A percentile compares a stretch with the other conserved stretches of the same genome.
phyloP scores from a whole-genome alignment of 495 filamentous ascomycete species.

The Antarctomyces pellizariae region DNA sequence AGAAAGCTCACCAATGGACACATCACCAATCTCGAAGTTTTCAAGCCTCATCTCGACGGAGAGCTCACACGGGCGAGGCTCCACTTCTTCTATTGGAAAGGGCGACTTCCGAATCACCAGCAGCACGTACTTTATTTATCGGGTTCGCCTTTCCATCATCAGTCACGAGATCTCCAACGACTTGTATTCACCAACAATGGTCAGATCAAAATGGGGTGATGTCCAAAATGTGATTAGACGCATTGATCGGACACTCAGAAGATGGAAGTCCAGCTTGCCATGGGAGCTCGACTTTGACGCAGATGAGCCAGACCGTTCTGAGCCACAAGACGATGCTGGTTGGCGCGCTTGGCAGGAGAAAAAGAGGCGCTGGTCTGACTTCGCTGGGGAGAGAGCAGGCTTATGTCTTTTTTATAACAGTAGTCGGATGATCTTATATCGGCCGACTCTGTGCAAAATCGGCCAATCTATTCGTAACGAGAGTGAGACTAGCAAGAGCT shows the following conservation, averaged over 20 bases:
- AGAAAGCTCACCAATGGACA: slow-evolving; percentile 1
- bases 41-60: background rate
- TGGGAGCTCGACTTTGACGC: slow-evolving; percentile 22
- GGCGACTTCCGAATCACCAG: slow-evolving; percentile 8
- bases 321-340: background rate
- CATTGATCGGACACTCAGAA: slow-evolving; percentile 25
- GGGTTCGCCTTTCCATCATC: slow-evolving; percentile 26
- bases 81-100: slow-evolving; percentile 2
- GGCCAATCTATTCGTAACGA: slow-evolving; percentile 22
- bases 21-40: background rate
- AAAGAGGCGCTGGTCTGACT: slow-evolving; percentile 3
- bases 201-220: slow-evolving; percentile 30
- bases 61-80: slow-evolving; percentile 1
- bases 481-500: slow-evolving; percentile 20
- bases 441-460: slow-evolving; percentile 33
- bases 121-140: slow-evolving; percentile 25
- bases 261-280: slow-evolving; percentile 30
- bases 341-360: background rate
- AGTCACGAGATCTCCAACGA: slow-evolving; percentile 28
- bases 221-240: slow-evolving; percentile 32
- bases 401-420: slow-evolving; percentile 33
- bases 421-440: slow-evolving; percentile 32
- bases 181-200: slow-evolving; percentile 33
- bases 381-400: slow-evolving; percentile 18
- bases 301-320: slow-evolving; percentile 2